These are phyloP conservation scores for Geosmithia putterillii DNA, from an alignment of 2,329 filamentous ascomycete genomes.

Conservation along the genomic window DNA sequence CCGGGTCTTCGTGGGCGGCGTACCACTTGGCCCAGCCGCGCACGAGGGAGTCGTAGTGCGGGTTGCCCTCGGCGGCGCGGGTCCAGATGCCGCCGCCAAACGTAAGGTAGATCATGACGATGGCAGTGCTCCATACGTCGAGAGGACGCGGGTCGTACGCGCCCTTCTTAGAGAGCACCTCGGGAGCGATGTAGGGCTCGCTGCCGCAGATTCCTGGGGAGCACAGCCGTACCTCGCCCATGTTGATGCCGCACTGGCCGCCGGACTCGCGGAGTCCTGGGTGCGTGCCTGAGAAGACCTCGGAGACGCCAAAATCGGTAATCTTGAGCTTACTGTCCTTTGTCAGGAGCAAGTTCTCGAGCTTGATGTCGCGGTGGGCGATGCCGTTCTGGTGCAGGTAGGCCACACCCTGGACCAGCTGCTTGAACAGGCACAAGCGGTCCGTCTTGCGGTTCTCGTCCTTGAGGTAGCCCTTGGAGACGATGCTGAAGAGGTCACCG, in stretches of 20 bases:
- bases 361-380: slow-evolving; percentile 82
- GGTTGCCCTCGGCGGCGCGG: slow-evolving; percentile 43
- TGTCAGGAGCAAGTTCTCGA: slow-evolving; percentile 74
- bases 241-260: slow-evolving; percentile 61
- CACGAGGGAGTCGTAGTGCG: slow-evolving; percentile 53
- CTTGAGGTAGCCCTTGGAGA: slow-evolving; percentile 58
- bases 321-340: slow-evolving; percentile 78
- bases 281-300: slow-evolving; percentile 73
- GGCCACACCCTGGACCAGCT: slow-evolving; percentile 68
- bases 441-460: slow-evolving; percentile 53
- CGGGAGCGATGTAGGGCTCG: slow-evolving; percentile 76
- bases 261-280: slow-evolving; percentile 63
- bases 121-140: slow-evolving; percentile 77
- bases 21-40: slow-evolving; percentile 60
- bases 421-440: slow-evolving; percentile 78
- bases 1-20: slow-evolving; percentile 30
- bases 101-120: slow-evolving; percentile 69
- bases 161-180: slow-evolving; percentile 59
- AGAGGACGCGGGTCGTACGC: slow-evolving; percentile 62
- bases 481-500: slow-evolving; percentile 67
- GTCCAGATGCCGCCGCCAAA: slow-evolving; percentile 66
- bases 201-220: slow-evolving; percentile 74
- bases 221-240: slow-evolving; percentile 60
- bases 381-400: slow-evolving; percentile 78
- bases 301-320: slow-evolving; percentile 81